A percentile compares a stretch with the other conserved stretches of the same genome.
Conservation (phyloP, 2,329 filamentous ascomycete species). For the Neurospora sp. region DNA sequence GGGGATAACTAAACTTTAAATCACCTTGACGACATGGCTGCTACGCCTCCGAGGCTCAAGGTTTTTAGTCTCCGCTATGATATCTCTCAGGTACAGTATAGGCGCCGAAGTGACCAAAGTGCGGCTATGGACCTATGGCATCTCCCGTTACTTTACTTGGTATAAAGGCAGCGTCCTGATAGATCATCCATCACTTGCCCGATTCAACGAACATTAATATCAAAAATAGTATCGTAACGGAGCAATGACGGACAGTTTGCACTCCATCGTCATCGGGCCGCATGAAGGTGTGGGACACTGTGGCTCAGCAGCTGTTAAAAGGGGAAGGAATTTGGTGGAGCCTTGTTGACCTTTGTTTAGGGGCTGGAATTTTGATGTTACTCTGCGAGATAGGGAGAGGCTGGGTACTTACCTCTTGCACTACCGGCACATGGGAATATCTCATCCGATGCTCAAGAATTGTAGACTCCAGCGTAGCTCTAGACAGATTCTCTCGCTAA, state of each 20-base stretch:
- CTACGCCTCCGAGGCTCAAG: neutral
- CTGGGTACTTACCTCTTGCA: neutral
- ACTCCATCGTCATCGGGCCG: neutral
- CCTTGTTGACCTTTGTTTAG: neutral
- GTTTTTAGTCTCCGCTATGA: neutral
- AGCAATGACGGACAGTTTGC: neutral
- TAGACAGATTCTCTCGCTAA: neutral
- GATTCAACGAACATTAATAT: neutral
- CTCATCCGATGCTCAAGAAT: neutral
- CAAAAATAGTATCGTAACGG: neutral
- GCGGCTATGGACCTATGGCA: neutral
- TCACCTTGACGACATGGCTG: neutral
- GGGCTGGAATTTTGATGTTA: neutral
- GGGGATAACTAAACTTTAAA: neutral
- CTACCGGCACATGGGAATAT: neutral
- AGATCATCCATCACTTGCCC: neutral
- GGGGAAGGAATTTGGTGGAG: neutral
- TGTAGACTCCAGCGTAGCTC: neutral
- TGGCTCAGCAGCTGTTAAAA: neutral
- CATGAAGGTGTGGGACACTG: neutral
- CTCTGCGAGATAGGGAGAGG: neutral
- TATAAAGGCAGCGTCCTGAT: neutral
- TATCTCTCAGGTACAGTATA: neutral
- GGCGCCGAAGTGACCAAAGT: neutral
- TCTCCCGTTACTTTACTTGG: neutral